A percentile compares a stretch with the other conserved stretches of the same genome.
phyloP scores from a whole-genome alignment of 371 early-diverging fungal genomes.

The Mucor piriformis region DNA sequence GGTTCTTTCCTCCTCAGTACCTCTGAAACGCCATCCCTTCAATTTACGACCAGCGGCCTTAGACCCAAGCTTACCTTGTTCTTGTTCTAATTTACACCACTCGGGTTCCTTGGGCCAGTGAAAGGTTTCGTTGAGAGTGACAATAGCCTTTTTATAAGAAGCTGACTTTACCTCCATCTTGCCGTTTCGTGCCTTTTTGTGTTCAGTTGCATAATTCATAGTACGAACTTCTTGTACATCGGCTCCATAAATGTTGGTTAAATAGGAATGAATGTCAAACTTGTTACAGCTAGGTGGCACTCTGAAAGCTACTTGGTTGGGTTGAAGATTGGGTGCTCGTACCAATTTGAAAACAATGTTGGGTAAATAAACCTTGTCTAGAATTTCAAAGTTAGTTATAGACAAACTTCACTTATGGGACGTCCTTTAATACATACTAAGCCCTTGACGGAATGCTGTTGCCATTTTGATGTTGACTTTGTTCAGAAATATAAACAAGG shows the following conservation, averaged over 20 bases:
- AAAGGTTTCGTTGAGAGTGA: constrained; percentile 84
- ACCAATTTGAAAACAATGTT: constrained; percentile 87
- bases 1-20: constrained; percentile 37
- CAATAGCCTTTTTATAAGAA: constrained; percentile 90
- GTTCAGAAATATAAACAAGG: constrained; percentile 2
- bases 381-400: background rate
- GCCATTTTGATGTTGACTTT: constrained; percentile 28
- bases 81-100: constrained; percentile 34
- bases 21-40: constrained; percentile 79
- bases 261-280: constrained; percentile 89
- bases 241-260: constrained; percentile 85
- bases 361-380: constrained; percentile 86
- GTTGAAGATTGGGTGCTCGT: constrained; percentile 78
- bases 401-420: background rate
- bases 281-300: constrained; percentile 93
- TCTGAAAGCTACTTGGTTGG: constrained; percentile 92
- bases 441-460: constrained; percentile 47
- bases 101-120: constrained; percentile 77
- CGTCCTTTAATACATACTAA: constrained; percentile 35
- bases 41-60: constrained; percentile 61
- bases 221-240: constrained; percentile 89
- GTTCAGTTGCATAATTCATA: constrained; percentile 72
- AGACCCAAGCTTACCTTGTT: constrained; percentile 62
- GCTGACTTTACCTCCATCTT: constrained; percentile 45
- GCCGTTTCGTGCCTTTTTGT: constrained; percentile 57